phyloP scores from a whole-genome alignment of 1,284 basidiomycete genomes.

The Ceratobasidium sp. region DNA sequence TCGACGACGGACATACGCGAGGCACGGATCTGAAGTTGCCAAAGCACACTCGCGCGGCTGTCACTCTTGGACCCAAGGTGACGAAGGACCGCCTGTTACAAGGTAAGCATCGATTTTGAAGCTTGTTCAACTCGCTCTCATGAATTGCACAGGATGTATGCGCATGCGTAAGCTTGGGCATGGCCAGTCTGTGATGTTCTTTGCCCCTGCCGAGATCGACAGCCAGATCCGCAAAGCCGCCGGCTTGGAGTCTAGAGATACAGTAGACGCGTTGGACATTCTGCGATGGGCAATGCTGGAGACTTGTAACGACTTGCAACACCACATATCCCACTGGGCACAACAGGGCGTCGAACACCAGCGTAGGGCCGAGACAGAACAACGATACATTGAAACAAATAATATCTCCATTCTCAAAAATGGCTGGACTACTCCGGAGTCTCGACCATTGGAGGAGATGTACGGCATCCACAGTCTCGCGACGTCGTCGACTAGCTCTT shows the following conservation, averaged over 20 bases:
- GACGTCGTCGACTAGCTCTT: background rate
- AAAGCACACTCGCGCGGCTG: slow-evolving; percentile 61
- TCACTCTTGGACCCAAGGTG: slow-evolving; percentile 68
- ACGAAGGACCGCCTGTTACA: slow-evolving; percentile 69
- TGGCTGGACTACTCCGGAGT: slow-evolving; percentile 61
- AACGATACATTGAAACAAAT: background rate
- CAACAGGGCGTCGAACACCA: slow-evolving; percentile 64
- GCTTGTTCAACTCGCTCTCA: background rate
- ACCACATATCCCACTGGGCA: slow-evolving; percentile 46
- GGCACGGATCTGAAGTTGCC: slow-evolving; percentile 71
- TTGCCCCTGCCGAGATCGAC: slow-evolving; percentile 65
- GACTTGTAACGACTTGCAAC: slow-evolving; percentile 41
- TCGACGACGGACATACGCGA: slow-evolving; percentile 71
- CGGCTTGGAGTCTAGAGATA: background rate
- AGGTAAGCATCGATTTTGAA: slow-evolving; percentile 57
- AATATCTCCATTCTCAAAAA: slow-evolving; percentile 49
- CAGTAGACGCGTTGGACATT: slow-evolving; percentile 18
- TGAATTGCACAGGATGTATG: slow-evolving; percentile 61
- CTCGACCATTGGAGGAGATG: slow-evolving; percentile 59
- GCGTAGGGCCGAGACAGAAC: slow-evolving; percentile 55
- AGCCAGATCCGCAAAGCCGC: slow-evolving; percentile 56
- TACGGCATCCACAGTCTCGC: slow-evolving; percentile 52
- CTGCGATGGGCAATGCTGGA: slow-evolving; percentile 45
- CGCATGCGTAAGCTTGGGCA: slow-evolving; percentile 66
- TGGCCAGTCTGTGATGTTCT: slow-evolving; percentile 67